Evolutionary conservation across 768 basidiomycete genomes (phyloP), one percentile per base, ranked within the genome.

Genomic region (Coprinopsis strossmayeri): DNA sequence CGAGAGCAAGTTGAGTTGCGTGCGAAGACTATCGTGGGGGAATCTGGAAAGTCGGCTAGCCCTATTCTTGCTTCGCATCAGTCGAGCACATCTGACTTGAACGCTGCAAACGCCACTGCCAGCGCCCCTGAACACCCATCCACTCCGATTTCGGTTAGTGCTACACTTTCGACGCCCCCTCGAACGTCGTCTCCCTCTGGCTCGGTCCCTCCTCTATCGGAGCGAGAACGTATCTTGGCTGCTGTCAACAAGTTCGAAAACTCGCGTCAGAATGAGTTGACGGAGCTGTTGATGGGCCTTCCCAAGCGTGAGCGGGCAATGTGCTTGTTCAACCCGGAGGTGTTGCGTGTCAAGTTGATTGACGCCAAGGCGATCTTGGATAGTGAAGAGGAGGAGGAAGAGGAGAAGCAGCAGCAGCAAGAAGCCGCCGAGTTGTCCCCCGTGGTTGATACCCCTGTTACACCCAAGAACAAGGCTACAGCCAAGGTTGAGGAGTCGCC

Each of bases 71-170:
- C 68, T 26, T 84, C 84, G 4, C 86, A 86, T 53, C 84, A 87
- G 62, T 87, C 87, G 1, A 74, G 79, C 25, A 64, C 81, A n/a
- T 68, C 84, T 24, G 84, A 87, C 54, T 74, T 79, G 4, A 77
- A 72, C 48, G 72, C 77, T 5, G 64, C 80, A 20, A 78, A 78
- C 53, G 84, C 87, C 1, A 89, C 87, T 2, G 90, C 89, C 2
- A 88, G 86, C 42, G 89, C 89, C n/a, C 90, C 90, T 0, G 90
- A 92, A 59, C 89, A 91, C 53, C 90, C 90, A 0, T 87, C 85
- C 5, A 91, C 90, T 0, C 90, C 90, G 1, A 78, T 91, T 11
- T 91, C 89, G 1, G 73, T 88, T 50, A 79, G 79, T 49, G 78
- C 82, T 0, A 83, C 85, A 0, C 61, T 87, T n/a, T 81, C 84